Percentiles rank a stretch among this genome's conserved stretches.
Evolutionary conservation across 106 monocot species (phyloP).

Genomic region (Dioscorea alata): DNA sequence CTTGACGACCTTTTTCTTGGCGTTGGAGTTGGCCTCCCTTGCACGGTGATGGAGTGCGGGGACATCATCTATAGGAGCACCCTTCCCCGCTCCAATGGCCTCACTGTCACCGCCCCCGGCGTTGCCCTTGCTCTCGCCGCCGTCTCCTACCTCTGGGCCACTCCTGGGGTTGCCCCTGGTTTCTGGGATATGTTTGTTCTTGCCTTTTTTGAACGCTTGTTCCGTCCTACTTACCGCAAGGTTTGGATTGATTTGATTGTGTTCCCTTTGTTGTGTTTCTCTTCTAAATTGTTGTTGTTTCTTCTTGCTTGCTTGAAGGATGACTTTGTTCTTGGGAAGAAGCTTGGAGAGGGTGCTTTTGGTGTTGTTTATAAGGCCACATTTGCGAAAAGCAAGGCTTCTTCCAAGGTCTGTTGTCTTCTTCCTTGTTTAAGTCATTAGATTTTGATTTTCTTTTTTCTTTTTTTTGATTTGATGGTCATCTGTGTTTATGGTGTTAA

Average conservation of each 20-base stretch:
- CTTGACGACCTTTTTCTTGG: slow-evolving; percentile 40
- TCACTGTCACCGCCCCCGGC: slow-evolving; percentile 75
- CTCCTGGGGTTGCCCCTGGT: slow-evolving; percentile 90
- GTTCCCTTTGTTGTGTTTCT: neutral
- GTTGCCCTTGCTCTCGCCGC: slow-evolving; percentile 69
- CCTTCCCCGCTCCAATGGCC: slow-evolving; percentile 60
- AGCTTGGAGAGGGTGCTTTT: slow-evolving; percentile 88
- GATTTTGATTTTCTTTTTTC: neutral
- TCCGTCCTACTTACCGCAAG: slow-evolving; percentile 75
- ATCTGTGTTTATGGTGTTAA: no score
- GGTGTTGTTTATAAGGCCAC: slow-evolving; percentile 82
- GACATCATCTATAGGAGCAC: slow-evolving; percentile 96
- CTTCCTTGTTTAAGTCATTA: no score
- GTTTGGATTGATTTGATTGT: slow-evolving; percentile 7
- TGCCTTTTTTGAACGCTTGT: slow-evolving; percentile 69
- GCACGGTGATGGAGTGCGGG: slow-evolving; percentile 97
- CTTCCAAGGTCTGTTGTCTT: slow-evolving; percentile 23
- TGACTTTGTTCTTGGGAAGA: slow-evolving; percentile 75
- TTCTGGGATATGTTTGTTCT: slow-evolving; percentile 97
- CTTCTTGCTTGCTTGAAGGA: slow-evolving; percentile 26
- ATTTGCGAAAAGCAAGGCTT: slow-evolving; percentile 30
- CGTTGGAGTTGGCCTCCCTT: slow-evolving; percentile 91
- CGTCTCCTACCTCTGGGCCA: slow-evolving; percentile 91
- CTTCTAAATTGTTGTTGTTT: neutral
- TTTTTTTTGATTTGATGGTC: no score